Percentiles rank a stretch among this genome's conserved stretches.
phyloP scores from a whole-genome alignment of 805 yeast species.

The Yarrowia osloensis region DNA sequence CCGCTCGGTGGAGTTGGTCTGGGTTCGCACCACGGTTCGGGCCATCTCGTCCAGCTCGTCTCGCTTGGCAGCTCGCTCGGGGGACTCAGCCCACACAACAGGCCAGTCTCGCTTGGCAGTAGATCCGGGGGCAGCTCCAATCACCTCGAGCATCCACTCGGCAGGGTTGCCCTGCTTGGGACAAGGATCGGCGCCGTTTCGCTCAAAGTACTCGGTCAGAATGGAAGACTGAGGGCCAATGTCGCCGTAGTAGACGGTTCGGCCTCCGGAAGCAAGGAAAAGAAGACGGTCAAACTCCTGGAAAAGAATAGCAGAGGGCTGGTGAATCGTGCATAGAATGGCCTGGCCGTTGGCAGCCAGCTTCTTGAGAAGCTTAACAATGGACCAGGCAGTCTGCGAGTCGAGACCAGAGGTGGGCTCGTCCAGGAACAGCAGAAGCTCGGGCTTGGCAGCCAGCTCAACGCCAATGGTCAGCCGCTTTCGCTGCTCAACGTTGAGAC shows the following conservation, averaged over 20 bases:
- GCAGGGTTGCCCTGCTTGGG: constrained; percentile 77
- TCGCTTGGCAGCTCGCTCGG: constrained; percentile 14
- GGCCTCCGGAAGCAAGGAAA: constrained; percentile 69
- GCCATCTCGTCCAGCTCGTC: constrained; percentile 21
- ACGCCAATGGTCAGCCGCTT: neutral
- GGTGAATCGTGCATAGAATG: constrained; percentile 75
- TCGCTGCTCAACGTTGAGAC: constrained; percentile 18
- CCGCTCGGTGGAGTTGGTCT: neutral
- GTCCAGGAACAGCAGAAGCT: neutral
- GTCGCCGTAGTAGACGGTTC: constrained; percentile 75
- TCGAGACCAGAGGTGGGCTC: constrained; percentile 8
- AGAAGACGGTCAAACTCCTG: constrained; percentile 76
- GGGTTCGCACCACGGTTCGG: neutral
- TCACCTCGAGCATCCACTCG: constrained; percentile 81
- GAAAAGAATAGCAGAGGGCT: constrained; percentile 78
- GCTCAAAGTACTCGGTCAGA: constrained; percentile 66
- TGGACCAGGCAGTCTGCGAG: constrained; percentile 59
- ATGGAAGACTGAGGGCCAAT: constrained; percentile 60
- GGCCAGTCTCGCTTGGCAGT: constrained; percentile 44
- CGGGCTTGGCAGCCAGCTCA: constrained; percentile 11
- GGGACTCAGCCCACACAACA: constrained; percentile 74
- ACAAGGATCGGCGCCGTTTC: constrained; percentile 61
- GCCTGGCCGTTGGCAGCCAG: constrained; percentile 64
- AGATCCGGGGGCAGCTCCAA: constrained; percentile 44
- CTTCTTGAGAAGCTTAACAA: constrained; percentile 61